A percentile compares a stretch with the other conserved stretches of the same genome.
Conservation (phyloP, 1,139 yeast species). For the Yamadazyma mexicana region DNA sequence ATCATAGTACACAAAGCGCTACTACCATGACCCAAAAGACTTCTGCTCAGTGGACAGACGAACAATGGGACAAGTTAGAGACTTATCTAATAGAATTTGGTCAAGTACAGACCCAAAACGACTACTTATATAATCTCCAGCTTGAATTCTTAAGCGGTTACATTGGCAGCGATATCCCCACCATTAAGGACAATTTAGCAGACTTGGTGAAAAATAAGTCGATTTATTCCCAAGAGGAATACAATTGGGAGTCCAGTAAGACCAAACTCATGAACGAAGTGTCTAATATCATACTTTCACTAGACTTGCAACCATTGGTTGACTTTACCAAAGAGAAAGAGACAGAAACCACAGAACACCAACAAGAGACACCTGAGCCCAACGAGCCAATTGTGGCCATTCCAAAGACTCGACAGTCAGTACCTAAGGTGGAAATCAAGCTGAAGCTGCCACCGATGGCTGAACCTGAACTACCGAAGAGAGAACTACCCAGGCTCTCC, state of each 20-base stretch:
- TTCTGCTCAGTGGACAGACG: background rate
- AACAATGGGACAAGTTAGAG: slow-evolving; percentile 15
- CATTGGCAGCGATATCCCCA: slow-evolving; percentile 12
- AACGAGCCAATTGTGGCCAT: too few relatives aligned
- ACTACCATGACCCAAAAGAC: background rate
- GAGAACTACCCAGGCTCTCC: slow-evolving; percentile 24
- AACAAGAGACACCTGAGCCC: background rate
- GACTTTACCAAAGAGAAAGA: slow-evolving; percentile 9
- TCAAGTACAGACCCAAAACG: slow-evolving; percentile 11
- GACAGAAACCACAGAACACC: slow-evolving; percentile 1
- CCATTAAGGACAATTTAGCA: slow-evolving; percentile 11
- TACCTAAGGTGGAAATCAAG: too few relatives aligned
- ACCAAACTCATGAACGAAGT: slow-evolving; percentile 22
- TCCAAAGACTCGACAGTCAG: too few relatives aligned
- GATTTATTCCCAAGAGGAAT: slow-evolving; percentile 10
- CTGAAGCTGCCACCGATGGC: background rate
- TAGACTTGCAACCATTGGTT: slow-evolving; percentile 17
- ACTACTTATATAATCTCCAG: slow-evolving; percentile 16
- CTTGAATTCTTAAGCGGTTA: slow-evolving; percentile 15
- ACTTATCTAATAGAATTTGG: slow-evolving; percentile 17
- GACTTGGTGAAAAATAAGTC: slow-evolving; percentile 9
- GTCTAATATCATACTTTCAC: slow-evolving; percentile 17
- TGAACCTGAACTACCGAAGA: background rate
- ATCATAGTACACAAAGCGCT: background rate
- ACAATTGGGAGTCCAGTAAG: slow-evolving; percentile 19